Conservation (phyloP, 208 protist genomes). For the Crithidia expoeki region DNA sequence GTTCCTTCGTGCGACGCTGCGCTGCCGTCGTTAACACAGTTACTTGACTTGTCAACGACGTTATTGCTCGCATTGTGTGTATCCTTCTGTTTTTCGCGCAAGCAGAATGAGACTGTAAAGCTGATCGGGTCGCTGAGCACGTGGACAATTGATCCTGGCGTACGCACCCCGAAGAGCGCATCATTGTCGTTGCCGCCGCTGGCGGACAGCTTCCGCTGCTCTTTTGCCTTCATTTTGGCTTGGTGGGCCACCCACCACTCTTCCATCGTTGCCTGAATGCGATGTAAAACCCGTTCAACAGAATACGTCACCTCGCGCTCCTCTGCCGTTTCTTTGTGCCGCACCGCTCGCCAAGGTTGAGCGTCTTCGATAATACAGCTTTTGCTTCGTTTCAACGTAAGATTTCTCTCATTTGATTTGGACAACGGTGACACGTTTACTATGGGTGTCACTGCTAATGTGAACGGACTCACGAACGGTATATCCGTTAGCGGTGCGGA, state of each 20-base stretch:
- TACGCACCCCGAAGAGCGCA: not conserved
- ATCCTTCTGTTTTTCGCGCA: not conserved
- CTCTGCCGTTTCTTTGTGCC: constrained; percentile 27
- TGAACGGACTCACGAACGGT: not conserved
- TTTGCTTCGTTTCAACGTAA: no score
- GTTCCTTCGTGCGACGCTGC: not conserved
- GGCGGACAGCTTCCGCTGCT: not conserved
- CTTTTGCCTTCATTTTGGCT: not conserved
- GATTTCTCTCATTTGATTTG: not conserved
- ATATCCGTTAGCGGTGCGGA: constrained; percentile 1
- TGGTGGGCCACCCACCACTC: constrained; percentile 31
- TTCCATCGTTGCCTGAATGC: constrained; percentile 10
- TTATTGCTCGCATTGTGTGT: not conserved
- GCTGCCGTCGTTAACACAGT: not conserved
- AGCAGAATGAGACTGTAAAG: constrained; percentile 14
- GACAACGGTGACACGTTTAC: not conserved
- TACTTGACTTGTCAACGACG: not conserved
- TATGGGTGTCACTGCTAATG: not conserved
- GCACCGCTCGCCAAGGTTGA: not conserved
- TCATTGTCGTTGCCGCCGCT: not conserved
- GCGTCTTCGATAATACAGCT: no score
- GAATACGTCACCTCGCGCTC: constrained; percentile 36
- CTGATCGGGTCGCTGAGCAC: constrained; percentile 10
- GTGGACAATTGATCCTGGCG: constrained; percentile 6
- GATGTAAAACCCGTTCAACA: constrained; percentile 18